phyloP scores from a whole-genome alignment of 23 red algal species.

The Cyanidium caldarium region DNA sequence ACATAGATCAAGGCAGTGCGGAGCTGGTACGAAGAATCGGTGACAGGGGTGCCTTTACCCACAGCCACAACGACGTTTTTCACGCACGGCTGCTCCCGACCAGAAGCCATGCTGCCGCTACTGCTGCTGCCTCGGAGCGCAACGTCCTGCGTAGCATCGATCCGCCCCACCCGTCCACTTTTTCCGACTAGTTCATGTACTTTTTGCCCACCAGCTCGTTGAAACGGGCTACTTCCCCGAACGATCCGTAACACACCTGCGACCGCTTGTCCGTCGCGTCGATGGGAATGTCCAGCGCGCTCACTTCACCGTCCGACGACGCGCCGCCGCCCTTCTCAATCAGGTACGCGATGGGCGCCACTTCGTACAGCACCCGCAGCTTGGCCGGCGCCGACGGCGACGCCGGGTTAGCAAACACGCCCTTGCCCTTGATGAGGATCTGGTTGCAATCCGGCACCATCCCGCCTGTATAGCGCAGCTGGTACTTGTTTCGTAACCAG shows the following conservation, averaged over 20 bases:
- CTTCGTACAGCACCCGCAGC: constrained; percentile 88
- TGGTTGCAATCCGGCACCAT: constrained; percentile 99
- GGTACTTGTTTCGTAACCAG: constrained; percentile 81
- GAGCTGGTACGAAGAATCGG: too few species aligned
- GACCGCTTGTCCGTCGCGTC: constrained; percentile 43
- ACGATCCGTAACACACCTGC: constrained; percentile 84
- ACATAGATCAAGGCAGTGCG: too few species aligned
- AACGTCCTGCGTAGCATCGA: too few species aligned
- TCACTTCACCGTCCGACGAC: constrained; percentile 44
- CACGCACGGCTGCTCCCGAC: too few species aligned
- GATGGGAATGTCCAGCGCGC: constrained; percentile 74
- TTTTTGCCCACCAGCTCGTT: constrained; percentile 74
- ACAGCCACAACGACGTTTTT: too few species aligned
- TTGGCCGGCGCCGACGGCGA: constrained; percentile 92
- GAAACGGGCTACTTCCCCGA: constrained; percentile 65
- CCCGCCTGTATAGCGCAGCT: constrained; percentile 95
- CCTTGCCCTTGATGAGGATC: constrained; percentile 97
- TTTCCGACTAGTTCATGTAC: constrained; percentile 12
- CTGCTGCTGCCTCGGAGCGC: too few species aligned
- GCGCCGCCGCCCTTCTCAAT: constrained; percentile 85
- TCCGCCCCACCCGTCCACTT: too few species aligned
- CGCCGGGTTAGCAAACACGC: constrained; percentile 92
- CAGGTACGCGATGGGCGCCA: constrained; percentile 83
- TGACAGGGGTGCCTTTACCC: too few species aligned
- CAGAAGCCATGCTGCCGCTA: too few species aligned